Evolutionary conservation across 306 rosid genomes (phyloP).

Genomic region (Echinosophora koreensis): DNA sequence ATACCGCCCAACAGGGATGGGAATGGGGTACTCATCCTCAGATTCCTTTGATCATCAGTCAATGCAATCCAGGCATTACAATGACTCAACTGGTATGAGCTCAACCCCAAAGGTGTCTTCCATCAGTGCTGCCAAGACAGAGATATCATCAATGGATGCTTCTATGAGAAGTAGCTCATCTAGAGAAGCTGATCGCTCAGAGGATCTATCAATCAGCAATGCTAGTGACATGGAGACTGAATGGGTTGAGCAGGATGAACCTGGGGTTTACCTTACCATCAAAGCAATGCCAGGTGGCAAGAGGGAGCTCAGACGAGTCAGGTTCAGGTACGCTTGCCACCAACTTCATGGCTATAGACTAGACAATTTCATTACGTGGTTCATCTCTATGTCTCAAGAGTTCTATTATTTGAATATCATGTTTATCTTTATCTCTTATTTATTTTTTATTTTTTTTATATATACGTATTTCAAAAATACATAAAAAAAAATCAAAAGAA

Average conservation of each 20-base stretch:
- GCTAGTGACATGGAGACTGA: slow-evolving; percentile 51
- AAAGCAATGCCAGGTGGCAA: slow-evolving; percentile 51
- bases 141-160: slow-evolving; percentile 51
- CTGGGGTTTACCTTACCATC: slow-evolving; percentile 50
- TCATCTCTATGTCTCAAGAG: background rate
- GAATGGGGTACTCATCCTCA: slow-evolving; percentile 51
- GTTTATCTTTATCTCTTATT: no score
- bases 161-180: slow-evolving; percentile 52
- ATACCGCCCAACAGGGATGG: slow-evolving; percentile 46
- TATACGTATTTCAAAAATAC: no score
- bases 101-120: slow-evolving; percentile 53
- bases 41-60: slow-evolving; percentile 49
- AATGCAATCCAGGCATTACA: slow-evolving; percentile 48
- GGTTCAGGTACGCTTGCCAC: slow-evolving; percentile 47
- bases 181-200: slow-evolving; percentile 50
- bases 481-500: no score
- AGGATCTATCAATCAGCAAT: slow-evolving; percentile 51
- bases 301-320: slow-evolving; percentile 51
- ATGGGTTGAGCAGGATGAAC: slow-evolving; percentile 55
- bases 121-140: slow-evolving; percentile 51
- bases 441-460: no score
- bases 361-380: background rate
- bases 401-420: no score
- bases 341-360: slow-evolving; percentile 3
- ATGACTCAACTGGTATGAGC: slow-evolving; percentile 43